Conservation (phyloP, 1,139 yeast species). For the Suhomyces maxii region DNA sequence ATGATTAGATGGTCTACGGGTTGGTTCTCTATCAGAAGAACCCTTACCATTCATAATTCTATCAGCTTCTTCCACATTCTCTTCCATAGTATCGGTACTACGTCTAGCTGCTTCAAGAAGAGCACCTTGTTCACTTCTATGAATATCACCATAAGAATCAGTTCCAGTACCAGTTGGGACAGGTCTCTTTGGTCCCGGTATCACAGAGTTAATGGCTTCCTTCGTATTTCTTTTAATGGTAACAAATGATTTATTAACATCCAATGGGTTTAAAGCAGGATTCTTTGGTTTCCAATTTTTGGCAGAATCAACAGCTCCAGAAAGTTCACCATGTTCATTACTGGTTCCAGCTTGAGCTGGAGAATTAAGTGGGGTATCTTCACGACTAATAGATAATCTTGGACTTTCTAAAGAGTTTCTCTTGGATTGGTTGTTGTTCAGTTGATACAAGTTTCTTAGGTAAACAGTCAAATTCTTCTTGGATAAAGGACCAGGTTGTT, state of each 20-base stretch:
- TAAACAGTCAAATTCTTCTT: slow-evolving; percentile 70
- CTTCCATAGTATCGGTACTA: slow-evolving; percentile 10
- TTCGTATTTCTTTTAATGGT: slow-evolving; percentile 60
- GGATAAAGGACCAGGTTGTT: slow-evolving; percentile 81
- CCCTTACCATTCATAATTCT: background rate
- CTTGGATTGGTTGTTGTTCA: slow-evolving; percentile 36
- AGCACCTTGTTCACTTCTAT: slow-evolving; percentile 54
- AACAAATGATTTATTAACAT: slow-evolving; percentile 67
- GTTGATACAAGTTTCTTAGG: slow-evolving; percentile 57
- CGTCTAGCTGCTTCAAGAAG: slow-evolving; percentile 31
- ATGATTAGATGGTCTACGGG: slow-evolving; percentile 1
- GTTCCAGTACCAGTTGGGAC: slow-evolving; percentile 16
- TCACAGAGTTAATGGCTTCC: slow-evolving; percentile 23
- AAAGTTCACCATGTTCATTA: background rate
- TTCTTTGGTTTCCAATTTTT: slow-evolving; percentile 58
- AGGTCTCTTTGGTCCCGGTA: slow-evolving; percentile 23
- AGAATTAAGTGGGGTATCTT: background rate
- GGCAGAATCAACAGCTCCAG: slow-evolving; percentile 18
- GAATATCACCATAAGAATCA: slow-evolving; percentile 41
- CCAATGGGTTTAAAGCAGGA: slow-evolving; percentile 79
- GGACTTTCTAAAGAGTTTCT: slow-evolving; percentile 38
- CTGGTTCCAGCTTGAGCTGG: background rate
- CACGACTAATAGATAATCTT: slow-evolving; percentile 12
- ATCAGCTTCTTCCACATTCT: slow-evolving; percentile 9
- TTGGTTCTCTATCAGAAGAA: background rate